These are phyloP conservation scores for Phytopythium ostracodes DNA, from an alignment of 352 stramenopile species.

Conservation along the genomic window DNA sequence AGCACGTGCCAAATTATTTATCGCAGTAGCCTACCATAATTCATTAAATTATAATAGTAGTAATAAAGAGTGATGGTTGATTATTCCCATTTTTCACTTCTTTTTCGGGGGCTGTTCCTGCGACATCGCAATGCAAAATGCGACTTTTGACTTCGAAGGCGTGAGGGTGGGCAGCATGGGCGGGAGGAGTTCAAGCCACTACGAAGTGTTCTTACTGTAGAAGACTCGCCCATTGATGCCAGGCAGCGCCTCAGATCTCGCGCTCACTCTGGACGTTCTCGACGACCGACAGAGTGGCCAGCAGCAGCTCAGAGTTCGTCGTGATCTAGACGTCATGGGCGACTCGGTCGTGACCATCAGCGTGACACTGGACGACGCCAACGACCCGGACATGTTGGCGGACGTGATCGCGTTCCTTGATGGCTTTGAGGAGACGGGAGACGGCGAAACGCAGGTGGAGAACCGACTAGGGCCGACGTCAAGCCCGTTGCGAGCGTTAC, in stretches of 20 bases:
- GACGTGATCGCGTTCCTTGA: conserved; percentile 5
- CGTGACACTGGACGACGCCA: neutral
- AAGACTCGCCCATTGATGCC: too few relatives aligned
- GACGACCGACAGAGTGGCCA: too few relatives aligned
- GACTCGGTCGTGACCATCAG: neutral
- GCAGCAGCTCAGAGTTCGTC: too few relatives aligned
- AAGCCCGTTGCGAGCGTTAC: too few relatives aligned
- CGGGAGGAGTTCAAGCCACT: neutral
- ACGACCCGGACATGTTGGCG: neutral
- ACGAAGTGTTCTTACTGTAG: too few relatives aligned
- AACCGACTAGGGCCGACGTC: neutral
- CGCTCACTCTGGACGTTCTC: neutral
- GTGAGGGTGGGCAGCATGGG: neutral
- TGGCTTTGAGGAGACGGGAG: neutral
- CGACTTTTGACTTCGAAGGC: neutral
- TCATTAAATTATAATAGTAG: too few relatives aligned
- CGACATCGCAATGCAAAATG: neutral
- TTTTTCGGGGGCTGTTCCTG: too few relatives aligned
- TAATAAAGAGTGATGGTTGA: neutral
- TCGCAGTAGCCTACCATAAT: too few relatives aligned
- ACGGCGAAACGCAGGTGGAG: neutral
- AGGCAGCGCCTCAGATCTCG: too few relatives aligned
- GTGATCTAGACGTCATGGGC: neutral
- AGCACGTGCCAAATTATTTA: too few relatives aligned
- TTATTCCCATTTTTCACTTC: conserved; percentile 2